Evolutionary conservation across 2,329 filamentous ascomycete species (phyloP), one percentile per base, ranked within the genome.

Genomic region (Cladophialophora yegresii): DNA sequence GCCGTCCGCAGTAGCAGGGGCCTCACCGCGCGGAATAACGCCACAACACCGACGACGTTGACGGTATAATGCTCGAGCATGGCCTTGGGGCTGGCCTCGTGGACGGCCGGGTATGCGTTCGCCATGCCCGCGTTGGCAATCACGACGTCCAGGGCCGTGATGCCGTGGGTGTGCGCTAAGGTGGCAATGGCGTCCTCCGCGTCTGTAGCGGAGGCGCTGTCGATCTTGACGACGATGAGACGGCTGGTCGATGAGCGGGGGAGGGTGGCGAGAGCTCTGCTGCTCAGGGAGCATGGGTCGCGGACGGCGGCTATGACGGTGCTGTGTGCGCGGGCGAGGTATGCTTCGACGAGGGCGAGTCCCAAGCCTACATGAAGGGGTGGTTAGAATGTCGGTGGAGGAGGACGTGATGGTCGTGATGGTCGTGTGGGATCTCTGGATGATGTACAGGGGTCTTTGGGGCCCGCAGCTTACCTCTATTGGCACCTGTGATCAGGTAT

Each of bases 41-140:
- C 54, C 0, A 83, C 64, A 1, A 78, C 71, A 2, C 78, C 79
- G 23, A 77, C 69, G 6, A 64, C 68, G 62, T 79, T 79, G 36
- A 75, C 70, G 5, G 73, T 66, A 40, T 75, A 66, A 59, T 78
- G 73, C 13, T 72, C 63, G 3, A 71, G 36, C 49, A 83, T 61
- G 26, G 80, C 76, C 3, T 72, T 71, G 8, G 76, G 70, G n/a
- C 77, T 73, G 28, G 74, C 73, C 5, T 75, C 73, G 1, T 69
- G 61, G 0, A 78, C 74, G 0, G 69, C 65, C 0, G 75, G 75
- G 45, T 69, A 79, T 9, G 65, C 50, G 2, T 72, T 71, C 3
- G 70, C 71, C 10, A 81, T 77, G 28, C 77, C 82, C 0, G 82
- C 82, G 69, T 84, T 84, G 50, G 82, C 78, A 61, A 84, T 78